A percentile compares a stretch with the other conserved stretches of the same genome.
Conservation (phyloP, 805 yeast species). For the Jamesozyma spencerorum region DNA sequence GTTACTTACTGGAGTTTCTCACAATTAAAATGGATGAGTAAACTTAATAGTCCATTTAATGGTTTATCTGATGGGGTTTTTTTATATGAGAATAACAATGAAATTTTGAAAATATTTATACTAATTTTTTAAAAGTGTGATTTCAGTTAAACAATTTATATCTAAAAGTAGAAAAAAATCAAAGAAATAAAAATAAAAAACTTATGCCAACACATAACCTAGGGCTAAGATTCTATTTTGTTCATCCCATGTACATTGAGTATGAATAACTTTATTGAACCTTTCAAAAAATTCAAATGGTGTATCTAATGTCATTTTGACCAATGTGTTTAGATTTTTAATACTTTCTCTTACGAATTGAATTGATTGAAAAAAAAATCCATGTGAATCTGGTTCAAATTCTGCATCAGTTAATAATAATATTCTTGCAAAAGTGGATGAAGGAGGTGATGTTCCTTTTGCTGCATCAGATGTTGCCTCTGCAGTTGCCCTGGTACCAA, state of each 20-base stretch:
- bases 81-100: no score
- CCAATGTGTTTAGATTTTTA: background rate
- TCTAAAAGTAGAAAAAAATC: no score
- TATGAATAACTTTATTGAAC: background rate
- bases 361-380: background rate
- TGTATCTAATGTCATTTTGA: background rate
- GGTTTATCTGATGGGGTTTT: no score
- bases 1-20: no score
- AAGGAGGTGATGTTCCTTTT: background rate
- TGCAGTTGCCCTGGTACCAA: no score
- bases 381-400: conserved; percentile 3
- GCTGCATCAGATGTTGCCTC: background rate
- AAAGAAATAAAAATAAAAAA: no score
- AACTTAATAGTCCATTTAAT: no score
- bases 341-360: background rate
- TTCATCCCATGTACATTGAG: conserved; percentile 3
- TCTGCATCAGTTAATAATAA: conserved; percentile 1
- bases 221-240: conserved; percentile 13
- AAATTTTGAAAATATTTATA: no score
- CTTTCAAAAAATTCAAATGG: background rate
- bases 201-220: conserved; percentile 9
- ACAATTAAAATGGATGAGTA: no score
- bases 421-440: background rate
- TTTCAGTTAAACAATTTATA: no score
- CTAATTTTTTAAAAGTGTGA: no score